These are phyloP conservation scores for Termitomyces sp. DNA, from an alignment of 768 basidiomycete species.

Conservation along the genomic window DNA sequence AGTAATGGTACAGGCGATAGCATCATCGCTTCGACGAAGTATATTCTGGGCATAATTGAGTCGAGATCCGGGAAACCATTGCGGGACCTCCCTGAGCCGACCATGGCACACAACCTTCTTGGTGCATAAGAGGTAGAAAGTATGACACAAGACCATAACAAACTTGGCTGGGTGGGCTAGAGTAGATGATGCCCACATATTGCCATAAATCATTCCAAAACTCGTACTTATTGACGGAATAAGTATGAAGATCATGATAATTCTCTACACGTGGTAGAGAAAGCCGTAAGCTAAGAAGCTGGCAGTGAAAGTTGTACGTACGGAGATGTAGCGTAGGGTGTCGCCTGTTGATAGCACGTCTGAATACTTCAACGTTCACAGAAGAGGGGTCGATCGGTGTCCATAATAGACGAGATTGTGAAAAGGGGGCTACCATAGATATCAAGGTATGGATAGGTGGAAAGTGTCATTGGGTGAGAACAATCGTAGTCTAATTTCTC, in stretches of 20 bases:
- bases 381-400: slow-evolving; percentile 33
- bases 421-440: slow-evolving; percentile 10
- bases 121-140: not conserved
- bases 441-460: not conserved
- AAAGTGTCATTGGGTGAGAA: not conserved
- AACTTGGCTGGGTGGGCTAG: slow-evolving; percentile 32
- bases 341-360: slow-evolving; percentile 55
- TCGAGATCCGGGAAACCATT: slow-evolving; percentile 60
- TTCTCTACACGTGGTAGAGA: slow-evolving; percentile 32
- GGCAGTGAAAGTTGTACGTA: not conserved
- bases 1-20: slow-evolving; percentile 48
- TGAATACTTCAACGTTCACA: slow-evolving; percentile 42
- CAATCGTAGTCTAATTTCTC: not conserved
- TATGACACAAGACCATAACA: not conserved
- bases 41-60: slow-evolving; percentile 72
- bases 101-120: slow-evolving; percentile 37
- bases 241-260: slow-evolving; percentile 58
- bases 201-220: slow-evolving; percentile 72
- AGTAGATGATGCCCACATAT: slow-evolving; percentile 51
- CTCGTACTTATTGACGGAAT: slow-evolving; percentile 53
- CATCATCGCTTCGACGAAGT: slow-evolving; percentile 49
- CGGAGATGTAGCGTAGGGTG: slow-evolving; percentile 43
- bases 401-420: slow-evolving; percentile 42
- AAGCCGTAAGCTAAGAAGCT: not conserved
- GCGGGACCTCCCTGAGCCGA: slow-evolving; percentile 43